These are phyloP conservation scores for Teratosphaeria destructans DNA, from an alignment of 2,329 filamentous ascomycete genomes.

Conservation along the genomic window DNA sequence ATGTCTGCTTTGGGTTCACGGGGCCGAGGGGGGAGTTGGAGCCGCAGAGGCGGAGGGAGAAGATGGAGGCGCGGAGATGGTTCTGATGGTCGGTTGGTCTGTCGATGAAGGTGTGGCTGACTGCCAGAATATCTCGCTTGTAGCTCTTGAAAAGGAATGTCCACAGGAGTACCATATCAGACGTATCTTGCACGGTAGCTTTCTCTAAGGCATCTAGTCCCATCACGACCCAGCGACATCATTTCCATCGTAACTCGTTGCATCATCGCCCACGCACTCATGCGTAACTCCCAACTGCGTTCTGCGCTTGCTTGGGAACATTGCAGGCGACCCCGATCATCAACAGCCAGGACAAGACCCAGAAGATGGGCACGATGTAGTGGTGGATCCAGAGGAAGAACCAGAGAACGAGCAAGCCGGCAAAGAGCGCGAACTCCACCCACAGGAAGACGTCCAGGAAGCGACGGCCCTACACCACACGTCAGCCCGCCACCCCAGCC, in stretches of 20 bases:
- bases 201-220: too few relatives aligned
- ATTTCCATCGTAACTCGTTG: too few relatives aligned
- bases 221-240: too few relatives aligned
- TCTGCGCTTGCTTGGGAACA: neutral
- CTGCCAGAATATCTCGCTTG: too few relatives aligned
- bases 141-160: too few relatives aligned
- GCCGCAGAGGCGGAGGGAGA: slow-evolving; percentile 29
- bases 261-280: neutral
- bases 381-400: neutral
- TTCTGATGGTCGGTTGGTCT: slow-evolving; percentile 25
- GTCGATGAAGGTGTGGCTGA: neutral
- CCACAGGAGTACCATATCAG: too few relatives aligned
- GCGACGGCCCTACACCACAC: neutral
- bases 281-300: neutral
- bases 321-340: neutral
- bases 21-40: slow-evolving; percentile 37
- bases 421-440: neutral
- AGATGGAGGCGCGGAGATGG: slow-evolving; percentile 34
- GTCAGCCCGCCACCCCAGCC: neutral
- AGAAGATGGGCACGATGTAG: neutral
- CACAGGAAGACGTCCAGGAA: neutral
- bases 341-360: neutral
- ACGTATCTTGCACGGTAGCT: too few relatives aligned
- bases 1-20: slow-evolving; percentile 31
- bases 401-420: neutral